Percentiles rank a stretch among this genome's conserved stretches.
Conservation (phyloP, 805 yeast genomes). For the Candida vartiovaarae region DNA sequence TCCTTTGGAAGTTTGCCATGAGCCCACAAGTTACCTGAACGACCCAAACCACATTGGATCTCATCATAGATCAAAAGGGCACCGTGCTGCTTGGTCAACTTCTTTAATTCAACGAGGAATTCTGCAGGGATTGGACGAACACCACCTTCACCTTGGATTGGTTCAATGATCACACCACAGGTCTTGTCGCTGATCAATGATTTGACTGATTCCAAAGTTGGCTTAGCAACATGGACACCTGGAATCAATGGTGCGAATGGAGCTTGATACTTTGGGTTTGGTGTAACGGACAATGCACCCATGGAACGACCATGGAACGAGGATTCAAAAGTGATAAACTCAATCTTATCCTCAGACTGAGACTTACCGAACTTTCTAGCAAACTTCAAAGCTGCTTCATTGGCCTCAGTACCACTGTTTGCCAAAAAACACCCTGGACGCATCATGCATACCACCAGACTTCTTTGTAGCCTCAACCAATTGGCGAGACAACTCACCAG, state of each 20-base stretch:
- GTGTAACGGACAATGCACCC: slow-evolving; percentile 90
- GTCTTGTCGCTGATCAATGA: slow-evolving; percentile 33
- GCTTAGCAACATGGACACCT: slow-evolving; percentile 65
- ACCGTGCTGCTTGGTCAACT: slow-evolving; percentile 59
- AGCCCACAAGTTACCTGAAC: slow-evolving; percentile 92
- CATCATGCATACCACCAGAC: slow-evolving; percentile 76
- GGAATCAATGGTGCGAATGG: slow-evolving; percentile 94
- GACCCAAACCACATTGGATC: slow-evolving; percentile 94
- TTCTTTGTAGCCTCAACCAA: slow-evolving; percentile 61
- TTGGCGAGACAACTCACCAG: slow-evolving; percentile 69
- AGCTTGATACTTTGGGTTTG: slow-evolving; percentile 85
- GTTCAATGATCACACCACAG: slow-evolving; percentile 93
- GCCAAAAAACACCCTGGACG: slow-evolving; percentile 66
- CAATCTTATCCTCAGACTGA: slow-evolving; percentile 49
- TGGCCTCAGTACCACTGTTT: slow-evolving; percentile 75
- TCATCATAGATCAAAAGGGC: slow-evolving; percentile 87
- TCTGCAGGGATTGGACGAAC: slow-evolving; percentile 59
- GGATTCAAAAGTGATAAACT: slow-evolving; percentile 78
- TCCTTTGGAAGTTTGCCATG: slow-evolving; percentile 66
- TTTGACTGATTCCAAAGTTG: slow-evolving; percentile 55
- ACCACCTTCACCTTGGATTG: slow-evolving; percentile 98
- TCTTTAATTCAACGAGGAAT: slow-evolving; percentile 58
- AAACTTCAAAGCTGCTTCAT: slow-evolving; percentile 72
- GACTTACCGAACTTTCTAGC: slow-evolving; percentile 74
- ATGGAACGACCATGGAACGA: slow-evolving; percentile 94